phyloP scores from a whole-genome alignment of 73 alveolate species.

The Paramecium biaurelia region DNA sequence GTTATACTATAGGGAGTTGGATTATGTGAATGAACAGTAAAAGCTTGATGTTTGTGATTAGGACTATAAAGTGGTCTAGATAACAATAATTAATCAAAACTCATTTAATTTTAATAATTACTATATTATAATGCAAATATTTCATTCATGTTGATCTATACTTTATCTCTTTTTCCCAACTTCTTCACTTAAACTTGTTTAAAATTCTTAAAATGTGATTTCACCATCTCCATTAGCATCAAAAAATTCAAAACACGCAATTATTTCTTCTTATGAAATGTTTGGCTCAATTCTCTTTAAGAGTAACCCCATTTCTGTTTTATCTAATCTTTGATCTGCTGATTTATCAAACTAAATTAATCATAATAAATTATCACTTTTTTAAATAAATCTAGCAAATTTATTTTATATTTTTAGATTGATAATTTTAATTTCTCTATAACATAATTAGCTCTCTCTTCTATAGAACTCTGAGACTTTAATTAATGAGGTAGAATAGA shows the following conservation, averaged over 20 bases:
- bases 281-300: slow-evolving; percentile 52
- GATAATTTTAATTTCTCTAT: slow-evolving; percentile 57
- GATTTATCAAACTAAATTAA: slow-evolving; percentile 50
- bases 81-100: background rate
- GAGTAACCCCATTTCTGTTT: slow-evolving; percentile 35
- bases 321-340: slow-evolving; percentile 51
- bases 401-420: slow-evolving; percentile 52
- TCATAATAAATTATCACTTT: background rate
- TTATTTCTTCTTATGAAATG: slow-evolving; percentile 32
- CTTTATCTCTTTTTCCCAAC: background rate
- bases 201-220: slow-evolving; percentile 26
- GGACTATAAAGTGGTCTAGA: background rate
- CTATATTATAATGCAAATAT: background rate
- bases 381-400: slow-evolving; percentile 53
- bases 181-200: slow-evolving; percentile 21
- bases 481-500: slow-evolving; percentile 46
- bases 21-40: background rate
- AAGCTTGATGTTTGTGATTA: background rate
- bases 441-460: slow-evolving; percentile 61
- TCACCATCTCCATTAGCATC: slow-evolving; percentile 44
- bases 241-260: slow-evolving; percentile 1
- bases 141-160: slow-evolving; percentile 31
- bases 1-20: slow-evolving; percentile 8
- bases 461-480: slow-evolving; percentile 11
- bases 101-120: background rate